Percentiles rank a stretch among this genome's conserved stretches.
Conservation (phyloP, 1,284 basidiomycete species). For the Ustilago hordei region DNA sequence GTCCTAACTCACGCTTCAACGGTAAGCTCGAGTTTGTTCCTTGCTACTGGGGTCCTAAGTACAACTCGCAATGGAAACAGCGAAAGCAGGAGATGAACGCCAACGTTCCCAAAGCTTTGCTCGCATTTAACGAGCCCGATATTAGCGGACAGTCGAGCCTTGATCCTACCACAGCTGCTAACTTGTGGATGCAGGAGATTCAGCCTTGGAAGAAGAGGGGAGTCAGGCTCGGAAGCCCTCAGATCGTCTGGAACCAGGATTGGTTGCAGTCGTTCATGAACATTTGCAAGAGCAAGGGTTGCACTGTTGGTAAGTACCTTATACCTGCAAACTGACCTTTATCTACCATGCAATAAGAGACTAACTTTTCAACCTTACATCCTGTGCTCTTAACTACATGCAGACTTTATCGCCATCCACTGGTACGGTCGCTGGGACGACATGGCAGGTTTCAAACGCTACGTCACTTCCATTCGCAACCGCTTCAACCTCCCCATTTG, state of each 20-base stretch:
- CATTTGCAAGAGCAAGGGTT: conserved; percentile 52
- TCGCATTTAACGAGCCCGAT: conserved; percentile 66
- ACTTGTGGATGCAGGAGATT: conserved; percentile 57
- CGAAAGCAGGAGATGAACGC: conserved; percentile 59
- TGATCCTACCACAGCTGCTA: conserved; percentile 45
- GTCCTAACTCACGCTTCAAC: conserved; percentile 33
- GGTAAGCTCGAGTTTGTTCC: conserved; percentile 62
- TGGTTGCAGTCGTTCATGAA: conserved; percentile 60
- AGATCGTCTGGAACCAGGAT: conserved; percentile 63
- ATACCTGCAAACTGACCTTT: not conserved
- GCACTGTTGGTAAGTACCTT: conserved; percentile 46
- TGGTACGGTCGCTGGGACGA: conserved; percentile 64
- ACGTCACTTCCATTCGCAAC: conserved; percentile 50
- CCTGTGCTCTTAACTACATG: not conserved
- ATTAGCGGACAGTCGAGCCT: conserved; percentile 60
- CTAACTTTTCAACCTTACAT: conserved; percentile 14
- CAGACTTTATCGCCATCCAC: conserved; percentile 66
- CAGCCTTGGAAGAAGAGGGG: conserved; percentile 60
- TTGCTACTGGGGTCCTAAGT: conserved; percentile 64
- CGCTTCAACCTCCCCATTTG: conserved; percentile 59
- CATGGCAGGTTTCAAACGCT: conserved; percentile 48
- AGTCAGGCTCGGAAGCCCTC: conserved; percentile 58
- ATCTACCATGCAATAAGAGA: conserved; percentile 21
- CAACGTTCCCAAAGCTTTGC: conserved; percentile 47
- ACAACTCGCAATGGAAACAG: conserved; percentile 49